Percentiles rank a stretch among this genome's conserved stretches.
Conservation (phyloP, 2,329 filamentous ascomycete species). For the Cladorrhinum sp. region DNA sequence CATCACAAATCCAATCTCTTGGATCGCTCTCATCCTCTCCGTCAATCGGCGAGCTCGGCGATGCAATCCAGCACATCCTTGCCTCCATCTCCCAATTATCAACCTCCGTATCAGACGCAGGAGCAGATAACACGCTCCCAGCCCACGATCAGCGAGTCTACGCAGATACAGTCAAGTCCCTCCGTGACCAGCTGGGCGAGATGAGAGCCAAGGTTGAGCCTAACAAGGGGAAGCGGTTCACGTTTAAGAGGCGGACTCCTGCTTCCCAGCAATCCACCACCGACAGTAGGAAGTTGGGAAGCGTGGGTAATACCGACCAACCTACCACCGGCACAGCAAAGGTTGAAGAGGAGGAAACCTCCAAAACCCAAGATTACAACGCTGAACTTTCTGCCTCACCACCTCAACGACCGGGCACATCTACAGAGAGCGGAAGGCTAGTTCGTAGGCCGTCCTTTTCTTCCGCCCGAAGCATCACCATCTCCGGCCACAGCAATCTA, state of each 20-base stretch:
- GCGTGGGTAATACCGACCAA: background rate
- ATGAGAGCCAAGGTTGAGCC: constrained; percentile 66
- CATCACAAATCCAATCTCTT: constrained; percentile 72
- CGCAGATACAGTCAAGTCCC: constrained; percentile 72
- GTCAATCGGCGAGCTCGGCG: constrained; percentile 70
- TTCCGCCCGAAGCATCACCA: constrained; percentile 56
- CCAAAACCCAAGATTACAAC: constrained; percentile 51
- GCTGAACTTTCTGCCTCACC: constrained; percentile 46
- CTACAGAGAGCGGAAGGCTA: constrained; percentile 28
- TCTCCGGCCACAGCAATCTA: constrained; percentile 63
- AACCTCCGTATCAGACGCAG: constrained; percentile 79
- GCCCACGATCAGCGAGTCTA: constrained; percentile 89
- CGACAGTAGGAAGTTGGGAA: background rate
- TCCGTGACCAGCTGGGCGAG: constrained; percentile 75
- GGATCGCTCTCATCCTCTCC: constrained; percentile 59
- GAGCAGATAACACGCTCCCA: constrained; percentile 74
- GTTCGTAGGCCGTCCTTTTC: constrained; percentile 64
- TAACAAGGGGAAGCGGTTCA: constrained; percentile 36
- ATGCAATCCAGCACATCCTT: constrained; percentile 77
- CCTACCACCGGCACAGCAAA: background rate
- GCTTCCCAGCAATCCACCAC: constrained; percentile 19
- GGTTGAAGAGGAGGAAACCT: background rate
- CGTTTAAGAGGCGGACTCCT: constrained; percentile 39
- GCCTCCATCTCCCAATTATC: constrained; percentile 77
- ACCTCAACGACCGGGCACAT: too few relatives aligned